These are phyloP conservation scores for Pestalotiopsis sp. DNA, from an alignment of 2,329 filamentous ascomycete genomes.

Conservation along the genomic window DNA sequence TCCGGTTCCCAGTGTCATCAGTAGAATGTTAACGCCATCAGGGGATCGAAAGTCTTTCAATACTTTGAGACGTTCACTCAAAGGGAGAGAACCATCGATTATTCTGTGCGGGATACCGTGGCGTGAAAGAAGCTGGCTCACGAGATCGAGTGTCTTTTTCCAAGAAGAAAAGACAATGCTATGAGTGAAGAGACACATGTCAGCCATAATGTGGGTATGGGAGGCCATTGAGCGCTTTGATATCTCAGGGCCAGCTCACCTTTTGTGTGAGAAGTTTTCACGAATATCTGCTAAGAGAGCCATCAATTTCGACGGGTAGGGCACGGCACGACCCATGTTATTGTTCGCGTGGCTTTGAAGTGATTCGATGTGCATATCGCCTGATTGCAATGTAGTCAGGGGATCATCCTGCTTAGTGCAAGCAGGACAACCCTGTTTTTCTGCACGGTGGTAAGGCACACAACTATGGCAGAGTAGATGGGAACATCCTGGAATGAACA, in stretches of 20 bases:
- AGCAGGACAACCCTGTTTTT: neutral
- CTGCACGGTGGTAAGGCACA: neutral
- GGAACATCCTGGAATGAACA: neutral
- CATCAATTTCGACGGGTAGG: neutral
- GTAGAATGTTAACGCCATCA: neutral
- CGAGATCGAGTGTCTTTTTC: conserved; percentile 11
- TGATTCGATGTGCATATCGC: neutral
- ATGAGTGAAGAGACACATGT: neutral
- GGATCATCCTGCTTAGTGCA: neutral
- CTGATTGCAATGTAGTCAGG: neutral
- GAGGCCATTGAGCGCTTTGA: neutral
- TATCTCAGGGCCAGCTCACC: too few relatives aligned
- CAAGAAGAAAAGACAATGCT: conserved; percentile 15
- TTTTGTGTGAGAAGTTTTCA: neutral
- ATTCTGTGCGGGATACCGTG: neutral
- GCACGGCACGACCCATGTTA: neutral
- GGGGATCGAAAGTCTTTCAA: neutral
- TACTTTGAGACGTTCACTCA: neutral
- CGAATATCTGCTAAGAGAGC: neutral
- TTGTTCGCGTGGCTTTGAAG: neutral
- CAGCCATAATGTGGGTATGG: neutral
- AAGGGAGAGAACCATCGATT: conserved; percentile 1
- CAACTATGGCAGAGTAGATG: neutral
- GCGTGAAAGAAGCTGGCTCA: neutral
- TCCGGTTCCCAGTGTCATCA: conserved; percentile 13